Evolutionary conservation across 2,329 filamentous ascomycete genomes (phyloP), one percentile per base, ranked within the genome.

Genomic region (Colletotrichum musae): DNA sequence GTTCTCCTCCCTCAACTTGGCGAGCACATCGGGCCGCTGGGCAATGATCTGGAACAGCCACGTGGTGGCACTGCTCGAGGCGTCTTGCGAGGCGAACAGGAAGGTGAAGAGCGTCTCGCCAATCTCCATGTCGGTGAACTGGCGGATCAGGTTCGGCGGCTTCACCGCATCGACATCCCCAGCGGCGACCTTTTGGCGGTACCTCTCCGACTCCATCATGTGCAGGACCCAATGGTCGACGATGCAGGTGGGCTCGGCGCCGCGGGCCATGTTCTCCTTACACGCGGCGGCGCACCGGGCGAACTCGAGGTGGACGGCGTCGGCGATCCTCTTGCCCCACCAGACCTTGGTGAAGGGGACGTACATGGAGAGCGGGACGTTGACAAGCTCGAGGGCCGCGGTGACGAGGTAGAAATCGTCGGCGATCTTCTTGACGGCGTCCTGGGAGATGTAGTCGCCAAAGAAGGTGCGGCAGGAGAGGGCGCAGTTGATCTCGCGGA

Each of bases 331-430:
- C 81, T 94, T 94, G 53, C 93, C 93, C 64, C 89, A 88, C 92
- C 92, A 95, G 4, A 88, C 87, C 82, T 93, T 93, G 63, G 91
- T 93, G 80, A 87, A 93, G 0, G 92, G 93, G 15, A 95, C 79
- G 74, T 94, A 93, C 75, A 94, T 89, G 0, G 82, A 84, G 0
- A 85, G 65, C 4, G 93, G 92, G 75, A 94, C 89, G 80, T 94
- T 94, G 82, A 95, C 93, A 24, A 95, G 86, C 78, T 95, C 93
- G 51, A 95, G 86, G 0, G 93, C 92, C 24, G 90, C 92, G 5
- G 93, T 95, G 74, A 93, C 92, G 69, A 90, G 85, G 79, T 94
- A 94, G 79, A 93, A 95, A 79, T 95, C 92, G 75, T 94, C 89
- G 18, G 92, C 91, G 67, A 95, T 93, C 78, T 87, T 91, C 83